These are phyloP conservation scores for Funneliformis mosseae DNA, from an alignment of 192 early-diverging fungal genomes.

Conservation along the genomic window DNA sequence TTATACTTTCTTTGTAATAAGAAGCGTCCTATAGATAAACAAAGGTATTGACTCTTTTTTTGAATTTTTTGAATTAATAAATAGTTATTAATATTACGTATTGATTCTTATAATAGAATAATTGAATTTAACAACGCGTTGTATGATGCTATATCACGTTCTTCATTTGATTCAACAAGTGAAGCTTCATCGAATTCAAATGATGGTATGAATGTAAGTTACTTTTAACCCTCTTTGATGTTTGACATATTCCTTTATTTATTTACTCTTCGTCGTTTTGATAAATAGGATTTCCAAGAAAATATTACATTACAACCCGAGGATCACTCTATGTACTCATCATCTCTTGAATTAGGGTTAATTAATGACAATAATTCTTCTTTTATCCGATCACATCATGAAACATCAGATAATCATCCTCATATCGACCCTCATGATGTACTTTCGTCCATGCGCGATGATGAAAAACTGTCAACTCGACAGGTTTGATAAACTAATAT, in stretches of 20 bases:
- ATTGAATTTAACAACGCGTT: constrained; percentile 19
- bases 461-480: constrained; percentile 11
- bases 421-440: constrained; percentile 6
- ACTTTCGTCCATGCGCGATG: background rate
- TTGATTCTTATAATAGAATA: constrained; percentile 7
- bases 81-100: background rate
- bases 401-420: background rate
- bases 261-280: background rate
- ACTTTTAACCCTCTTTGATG: background rate
- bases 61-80: background rate
- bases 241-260: background rate
- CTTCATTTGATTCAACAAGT: constrained; percentile 9
- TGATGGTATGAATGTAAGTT: constrained; percentile 20
- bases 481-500: constrained; percentile 29
- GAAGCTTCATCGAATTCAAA: background rate
- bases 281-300: background rate
- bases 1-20: constrained; percentile 41
- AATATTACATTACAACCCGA: background rate
- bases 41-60: constrained; percentile 8
- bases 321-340: background rate
- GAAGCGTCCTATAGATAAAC: constrained; percentile 2
- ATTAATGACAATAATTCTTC: background rate
- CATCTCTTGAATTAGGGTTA: background rate
- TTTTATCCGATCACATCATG: background rate
- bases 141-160: constrained; percentile 18